Evolutionary conservation across 108 stramenopile genomes (phyloP), one percentile per base, ranked within the genome.

Genomic region (Fragilaria radians): DNA sequence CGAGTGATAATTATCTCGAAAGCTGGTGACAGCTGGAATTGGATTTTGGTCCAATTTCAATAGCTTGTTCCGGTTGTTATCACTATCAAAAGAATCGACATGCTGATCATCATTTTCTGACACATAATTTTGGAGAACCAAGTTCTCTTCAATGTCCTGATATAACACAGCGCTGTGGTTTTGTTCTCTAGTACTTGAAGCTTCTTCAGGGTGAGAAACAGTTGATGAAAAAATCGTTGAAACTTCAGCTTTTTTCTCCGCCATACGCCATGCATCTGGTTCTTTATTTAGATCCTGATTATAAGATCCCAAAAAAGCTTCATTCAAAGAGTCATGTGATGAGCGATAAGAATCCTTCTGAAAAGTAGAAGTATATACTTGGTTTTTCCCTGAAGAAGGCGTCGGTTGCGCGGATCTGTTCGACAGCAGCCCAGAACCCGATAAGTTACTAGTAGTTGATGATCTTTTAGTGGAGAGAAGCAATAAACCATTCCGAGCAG

Each of bases 401-500:
- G 66, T 74, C 52, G 72, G 49, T 34, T 60, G 56, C 18, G 54
- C 57, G 19, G 73, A 46, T 42, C 72, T 78, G 61, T 57, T 76
- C 42, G 36, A 42, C 14, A 42, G 36, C 36, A 42, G 14, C 21
- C 26, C 63, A 59, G 54, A 19, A n/a, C 21, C 23, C 14, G 7
- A 36, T 48, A 53, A 30, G 1, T n/a, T 54, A 7, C 28, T 33
- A 5, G 75, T 61, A 31, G 72, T 68, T 34, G 67, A 58, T 17
- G 68, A 68, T 63, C 76, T 66, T 46, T 91, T 91, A 21, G 83
- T 91, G 18, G 85, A 87, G 28, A 91, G 80, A 30, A 91, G 57
- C 9, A 91, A 57, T 53, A 87, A 60, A 14, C 89, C 89, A 76
- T 91, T 87, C 24, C 78, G 71, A 33, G 66, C 59, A 23, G 59